Conservation (phyloP, 2,329 filamentous ascomycete species). For the Neocucurbitaria cava region DNA sequence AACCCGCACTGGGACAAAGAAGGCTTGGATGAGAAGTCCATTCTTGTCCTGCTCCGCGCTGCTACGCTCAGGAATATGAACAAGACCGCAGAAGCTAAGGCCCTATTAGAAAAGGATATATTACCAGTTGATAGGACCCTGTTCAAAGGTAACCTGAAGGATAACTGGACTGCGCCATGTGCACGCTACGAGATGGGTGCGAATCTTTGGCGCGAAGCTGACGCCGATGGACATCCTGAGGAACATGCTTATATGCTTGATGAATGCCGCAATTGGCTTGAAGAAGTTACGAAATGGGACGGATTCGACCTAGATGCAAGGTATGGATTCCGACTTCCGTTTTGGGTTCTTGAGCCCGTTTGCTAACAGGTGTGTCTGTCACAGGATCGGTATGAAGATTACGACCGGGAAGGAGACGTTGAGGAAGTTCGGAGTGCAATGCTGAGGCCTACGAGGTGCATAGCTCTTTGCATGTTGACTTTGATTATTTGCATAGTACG, state of each 20-base stretch:
- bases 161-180: slow-evolving; percentile 75
- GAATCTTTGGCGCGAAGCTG: slow-evolving; percentile 74
- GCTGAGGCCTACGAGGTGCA: slow-evolving; percentile 2
- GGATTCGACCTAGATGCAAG: slow-evolving; percentile 75
- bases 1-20: slow-evolving; percentile 61
- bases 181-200: slow-evolving; percentile 89
- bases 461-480: background rate
- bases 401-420: slow-evolving; percentile 73
- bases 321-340: slow-evolving; percentile 27
- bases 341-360: background rate
- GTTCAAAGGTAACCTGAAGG: slow-evolving; percentile 67
- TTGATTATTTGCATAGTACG: background rate
- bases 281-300: slow-evolving; percentile 74
- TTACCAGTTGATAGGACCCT: slow-evolving; percentile 62
- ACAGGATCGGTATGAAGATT: slow-evolving; percentile 71
- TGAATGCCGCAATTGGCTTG: slow-evolving; percentile 70
- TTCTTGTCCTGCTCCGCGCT: slow-evolving; percentile 71
- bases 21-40: slow-evolving; percentile 66
- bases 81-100: slow-evolving; percentile 69
- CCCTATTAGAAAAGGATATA: slow-evolving; percentile 67
- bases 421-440: slow-evolving; percentile 42
- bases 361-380: slow-evolving; percentile 7
- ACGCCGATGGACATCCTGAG: slow-evolving; percentile 47
- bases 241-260: slow-evolving; percentile 57
- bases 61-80: slow-evolving; percentile 70